phyloP scores from a whole-genome alignment of 2,329 filamentous ascomycete genomes.

The Aureobasidium sp. region DNA sequence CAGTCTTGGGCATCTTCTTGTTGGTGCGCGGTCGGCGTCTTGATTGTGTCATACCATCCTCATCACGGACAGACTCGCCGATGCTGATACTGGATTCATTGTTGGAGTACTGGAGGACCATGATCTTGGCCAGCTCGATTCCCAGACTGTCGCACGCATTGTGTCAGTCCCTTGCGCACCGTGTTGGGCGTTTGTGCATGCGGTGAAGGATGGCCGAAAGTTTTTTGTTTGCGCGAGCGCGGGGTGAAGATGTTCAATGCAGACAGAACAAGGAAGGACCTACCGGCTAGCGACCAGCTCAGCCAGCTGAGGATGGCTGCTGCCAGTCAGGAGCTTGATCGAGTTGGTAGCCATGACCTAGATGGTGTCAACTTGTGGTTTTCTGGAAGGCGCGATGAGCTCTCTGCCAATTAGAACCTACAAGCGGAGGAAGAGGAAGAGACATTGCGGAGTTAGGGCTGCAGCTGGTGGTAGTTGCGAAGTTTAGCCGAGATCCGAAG shows the following conservation, averaged over 20 bases:
- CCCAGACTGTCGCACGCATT: conserved; percentile 50
- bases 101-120: conserved; percentile 79
- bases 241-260: background rate
- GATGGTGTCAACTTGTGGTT: background rate
- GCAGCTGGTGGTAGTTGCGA: background rate
- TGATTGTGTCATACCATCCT: conserved; percentile 60
- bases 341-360: conserved; percentile 61
- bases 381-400: background rate
- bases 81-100: conserved; percentile 88
- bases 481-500: background rate
- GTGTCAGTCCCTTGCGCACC: conserved; percentile 6
- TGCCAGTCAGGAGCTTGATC: conserved; percentile 68
- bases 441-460: conserved; percentile 1
- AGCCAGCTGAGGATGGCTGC: conserved; percentile 66
- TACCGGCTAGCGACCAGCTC: conserved; percentile 63
- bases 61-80: conserved; percentile 90
- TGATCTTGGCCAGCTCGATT: conserved; percentile 70
- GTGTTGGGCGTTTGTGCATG: background rate
- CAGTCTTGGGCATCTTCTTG: background rate
- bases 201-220: background rate
- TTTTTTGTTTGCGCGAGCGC: conserved; percentile 8
- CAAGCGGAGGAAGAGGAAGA: background rate
- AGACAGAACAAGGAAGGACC: conserved; percentile 16
- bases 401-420: background rate
- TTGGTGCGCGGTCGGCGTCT: background rate